These are phyloP conservation scores for Trichosanthes cucumerina DNA, from an alignment of 306 rosid species.

Conservation along the genomic window DNA sequence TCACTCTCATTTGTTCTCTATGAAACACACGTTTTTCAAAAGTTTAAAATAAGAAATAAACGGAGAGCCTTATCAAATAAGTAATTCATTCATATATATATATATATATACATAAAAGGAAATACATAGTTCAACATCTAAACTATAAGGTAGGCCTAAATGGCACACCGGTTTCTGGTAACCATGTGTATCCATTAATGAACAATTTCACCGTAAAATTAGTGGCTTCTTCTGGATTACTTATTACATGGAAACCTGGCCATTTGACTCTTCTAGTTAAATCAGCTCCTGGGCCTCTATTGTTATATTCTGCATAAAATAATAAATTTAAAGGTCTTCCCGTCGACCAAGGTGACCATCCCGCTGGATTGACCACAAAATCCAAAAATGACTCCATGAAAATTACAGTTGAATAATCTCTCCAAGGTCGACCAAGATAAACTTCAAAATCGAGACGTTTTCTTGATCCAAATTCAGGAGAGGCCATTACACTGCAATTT, in stretches of 20 bases:
- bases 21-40: too few relatives aligned
- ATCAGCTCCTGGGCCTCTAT: neutral
- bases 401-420: too few relatives aligned
- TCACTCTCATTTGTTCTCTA: too few relatives aligned
- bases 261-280: neutral
- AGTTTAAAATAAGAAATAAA: too few relatives aligned
- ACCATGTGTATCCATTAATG: neutral
- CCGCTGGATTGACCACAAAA: neutral
- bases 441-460: neutral
- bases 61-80: too few relatives aligned
- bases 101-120: too few relatives aligned
- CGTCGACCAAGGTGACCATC: neutral
- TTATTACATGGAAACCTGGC: neutral
- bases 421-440: neutral
- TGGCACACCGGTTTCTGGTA: neutral
- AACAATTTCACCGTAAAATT: neutral
- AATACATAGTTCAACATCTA: neutral
- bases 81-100: too few relatives aligned
- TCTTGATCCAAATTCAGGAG: neutral
- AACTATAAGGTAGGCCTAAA: neutral
- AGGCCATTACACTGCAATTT: neutral
- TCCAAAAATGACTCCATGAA: too few relatives aligned
- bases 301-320: neutral
- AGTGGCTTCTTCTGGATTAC: neutral
- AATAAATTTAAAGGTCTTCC: neutral